phyloP scores from a whole-genome alignment of 495 filamentous ascomycete genomes.

The Penicillium flavigenum region DNA sequence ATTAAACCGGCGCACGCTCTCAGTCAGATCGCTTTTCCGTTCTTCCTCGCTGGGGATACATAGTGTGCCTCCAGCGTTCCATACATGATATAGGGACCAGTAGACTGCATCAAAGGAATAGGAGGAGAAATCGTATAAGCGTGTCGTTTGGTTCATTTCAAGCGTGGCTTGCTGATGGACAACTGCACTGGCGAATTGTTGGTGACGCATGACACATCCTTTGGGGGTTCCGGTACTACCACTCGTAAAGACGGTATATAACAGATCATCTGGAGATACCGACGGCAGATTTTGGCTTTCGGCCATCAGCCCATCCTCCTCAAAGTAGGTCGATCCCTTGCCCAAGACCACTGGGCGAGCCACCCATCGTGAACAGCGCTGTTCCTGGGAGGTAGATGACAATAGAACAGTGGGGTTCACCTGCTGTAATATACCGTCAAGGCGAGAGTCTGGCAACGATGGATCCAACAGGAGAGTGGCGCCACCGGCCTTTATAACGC shows the following conservation, averaged over 20 bases:
- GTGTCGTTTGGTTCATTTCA: not conserved
- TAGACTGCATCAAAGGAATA: slow-evolving; percentile 2
- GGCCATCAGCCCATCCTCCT: too few relatives aligned
- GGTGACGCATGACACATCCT: not conserved
- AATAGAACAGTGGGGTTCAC: not conserved
- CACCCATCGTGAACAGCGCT: not conserved
- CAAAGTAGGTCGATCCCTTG: too few relatives aligned
- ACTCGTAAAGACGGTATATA: not conserved
- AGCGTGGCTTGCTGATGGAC: not conserved
- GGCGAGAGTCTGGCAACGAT: not conserved
- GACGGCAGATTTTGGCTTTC: too few relatives aligned
- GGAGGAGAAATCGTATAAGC: not conserved
- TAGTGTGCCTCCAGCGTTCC: not conserved
- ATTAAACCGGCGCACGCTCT: not conserved
- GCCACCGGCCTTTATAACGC: slow-evolving; percentile 45
- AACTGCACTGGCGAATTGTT: not conserved
- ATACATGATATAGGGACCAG: not conserved
- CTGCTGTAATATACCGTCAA: not conserved
- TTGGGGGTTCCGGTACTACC: slow-evolving; percentile 1
- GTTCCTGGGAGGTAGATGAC: not conserved
- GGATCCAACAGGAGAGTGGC: not conserved
- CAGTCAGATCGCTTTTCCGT: not conserved
- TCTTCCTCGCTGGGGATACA: slow-evolving; percentile 1
- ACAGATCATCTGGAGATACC: not conserved
- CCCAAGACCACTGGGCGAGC: too few relatives aligned